phyloP scores from a whole-genome alignment of 352 stramenopile genomes.

The Phytophthora melonis region DNA sequence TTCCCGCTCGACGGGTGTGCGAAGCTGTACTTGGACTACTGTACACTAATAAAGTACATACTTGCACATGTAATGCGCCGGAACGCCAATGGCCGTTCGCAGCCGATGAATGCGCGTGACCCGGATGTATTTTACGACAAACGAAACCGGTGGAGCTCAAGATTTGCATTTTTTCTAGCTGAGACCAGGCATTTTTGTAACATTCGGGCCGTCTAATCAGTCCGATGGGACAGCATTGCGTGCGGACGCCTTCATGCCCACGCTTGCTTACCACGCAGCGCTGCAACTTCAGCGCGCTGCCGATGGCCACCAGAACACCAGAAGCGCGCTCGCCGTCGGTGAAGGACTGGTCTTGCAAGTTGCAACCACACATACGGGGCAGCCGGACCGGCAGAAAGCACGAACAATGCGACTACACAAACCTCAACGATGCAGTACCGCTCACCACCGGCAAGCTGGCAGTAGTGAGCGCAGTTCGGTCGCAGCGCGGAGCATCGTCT shows the following conservation, averaged over 20 bases:
- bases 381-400: conserved; percentile 1
- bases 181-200: conserved; percentile 3
- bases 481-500: not conserved
- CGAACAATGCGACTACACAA: conserved; percentile 21
- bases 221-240: conserved; percentile 1
- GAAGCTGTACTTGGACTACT: too few species aligned
- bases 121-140: not conserved
- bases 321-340: not conserved
- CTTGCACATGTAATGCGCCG: too few species aligned
- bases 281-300: not conserved
- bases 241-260: not conserved
- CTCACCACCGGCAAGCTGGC: conserved; percentile 8
- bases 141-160: not conserved
- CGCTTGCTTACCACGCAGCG: not conserved
- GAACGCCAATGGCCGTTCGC: too few species aligned
- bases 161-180: conserved; percentile 19
- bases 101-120: too few species aligned
- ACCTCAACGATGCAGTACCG: conserved; percentile 14
- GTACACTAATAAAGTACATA: too few species aligned
- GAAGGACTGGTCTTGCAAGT: conserved; percentile 15
- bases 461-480: not conserved
- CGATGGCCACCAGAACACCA: conserved; percentile 7
- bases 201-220: not conserved
- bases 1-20: too few species aligned
- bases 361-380: conserved; percentile 20